Percentiles rank a stretch among this genome's conserved stretches.
phyloP scores from a whole-genome alignment of 2,329 filamentous ascomycete species.

The Stachybotrys echinatus region DNA sequence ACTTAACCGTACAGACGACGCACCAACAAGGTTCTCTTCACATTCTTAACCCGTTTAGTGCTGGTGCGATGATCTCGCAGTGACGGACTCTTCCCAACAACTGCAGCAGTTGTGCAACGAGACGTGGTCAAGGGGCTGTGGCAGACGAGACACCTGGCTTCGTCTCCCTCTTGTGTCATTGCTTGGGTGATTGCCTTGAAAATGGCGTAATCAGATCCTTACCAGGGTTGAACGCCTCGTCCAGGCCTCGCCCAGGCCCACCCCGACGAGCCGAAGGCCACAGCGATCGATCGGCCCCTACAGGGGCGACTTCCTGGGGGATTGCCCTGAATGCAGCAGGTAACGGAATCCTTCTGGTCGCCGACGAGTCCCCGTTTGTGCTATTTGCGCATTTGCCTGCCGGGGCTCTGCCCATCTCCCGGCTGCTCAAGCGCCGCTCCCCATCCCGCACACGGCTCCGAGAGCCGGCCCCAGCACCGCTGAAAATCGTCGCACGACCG shows the following conservation, averaged over 20 bases:
- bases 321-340: too few relatives aligned
- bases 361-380: not conserved
- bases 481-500: too few relatives aligned
- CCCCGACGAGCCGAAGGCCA: not conserved
- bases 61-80: not conserved
- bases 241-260: not conserved
- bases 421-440: too few relatives aligned
- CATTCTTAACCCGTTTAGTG: too few relatives aligned
- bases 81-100: too few relatives aligned
- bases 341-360: too few relatives aligned
- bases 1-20: too few relatives aligned
- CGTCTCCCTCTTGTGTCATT: not conserved
- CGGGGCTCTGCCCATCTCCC: not conserved
- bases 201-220: not conserved
- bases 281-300: not conserved
- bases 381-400: not conserved
- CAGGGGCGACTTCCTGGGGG: not conserved
- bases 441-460: too few relatives aligned
- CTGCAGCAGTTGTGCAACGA: too few relatives aligned
- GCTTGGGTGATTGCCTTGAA: not conserved
- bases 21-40: too few relatives aligned
- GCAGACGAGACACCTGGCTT: too few relatives aligned
- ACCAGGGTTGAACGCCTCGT: not conserved
- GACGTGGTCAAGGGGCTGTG: too few relatives aligned
- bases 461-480: not conserved